Conservation (phyloP, 1,284 basidiomycete genomes). For the Trametes polyzona region DNA sequence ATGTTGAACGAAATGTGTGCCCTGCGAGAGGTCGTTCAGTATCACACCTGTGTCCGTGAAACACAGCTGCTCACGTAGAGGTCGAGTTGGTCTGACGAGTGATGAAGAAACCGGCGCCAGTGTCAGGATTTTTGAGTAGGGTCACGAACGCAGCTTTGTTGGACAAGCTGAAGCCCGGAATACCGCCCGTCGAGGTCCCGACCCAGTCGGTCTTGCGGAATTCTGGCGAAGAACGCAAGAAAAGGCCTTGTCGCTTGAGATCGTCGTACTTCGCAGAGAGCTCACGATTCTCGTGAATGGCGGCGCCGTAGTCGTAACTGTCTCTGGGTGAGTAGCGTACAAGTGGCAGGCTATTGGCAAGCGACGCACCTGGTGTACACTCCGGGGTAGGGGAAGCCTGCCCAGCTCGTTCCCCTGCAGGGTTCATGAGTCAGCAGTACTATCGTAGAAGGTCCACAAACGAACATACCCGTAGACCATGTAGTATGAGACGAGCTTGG, state of each 20-base stretch:
- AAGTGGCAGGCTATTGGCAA: too few species aligned
- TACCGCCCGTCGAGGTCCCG: conserved; percentile 58
- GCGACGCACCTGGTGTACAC: conserved; percentile 51
- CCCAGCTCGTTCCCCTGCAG: conserved; percentile 78
- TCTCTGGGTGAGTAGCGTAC: too few species aligned
- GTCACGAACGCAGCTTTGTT: conserved; percentile 62
- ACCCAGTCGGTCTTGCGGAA: conserved; percentile 80
- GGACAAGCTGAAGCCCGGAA: conserved; percentile 48
- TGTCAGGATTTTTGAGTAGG: conserved; percentile 68
- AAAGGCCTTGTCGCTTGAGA: conserved; percentile 74
- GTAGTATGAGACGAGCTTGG: conserved; percentile 78
- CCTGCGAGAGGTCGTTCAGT: conserved; percentile 38
- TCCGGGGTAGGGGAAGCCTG: conserved; percentile 68
- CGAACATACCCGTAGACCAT: conserved; percentile 74
- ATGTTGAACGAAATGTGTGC: conserved; percentile 55
- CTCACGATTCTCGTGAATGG: conserved; percentile 68
- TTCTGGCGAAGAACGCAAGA: conserved; percentile 73
- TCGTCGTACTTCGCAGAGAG: conserved; percentile 73
- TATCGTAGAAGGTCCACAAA: too few species aligned
- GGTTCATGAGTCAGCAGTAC: neutral
- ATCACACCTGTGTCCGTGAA: neutral
- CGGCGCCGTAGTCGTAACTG: conserved; percentile 68
- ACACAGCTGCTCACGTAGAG: conserved; percentile 54
- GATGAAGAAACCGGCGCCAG: conserved; percentile 68
- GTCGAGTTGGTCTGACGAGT: conserved; percentile 68